phyloP scores from a whole-genome alignment of 192 early-diverging fungal species.

The Ramicandelaber brevisporus region DNA sequence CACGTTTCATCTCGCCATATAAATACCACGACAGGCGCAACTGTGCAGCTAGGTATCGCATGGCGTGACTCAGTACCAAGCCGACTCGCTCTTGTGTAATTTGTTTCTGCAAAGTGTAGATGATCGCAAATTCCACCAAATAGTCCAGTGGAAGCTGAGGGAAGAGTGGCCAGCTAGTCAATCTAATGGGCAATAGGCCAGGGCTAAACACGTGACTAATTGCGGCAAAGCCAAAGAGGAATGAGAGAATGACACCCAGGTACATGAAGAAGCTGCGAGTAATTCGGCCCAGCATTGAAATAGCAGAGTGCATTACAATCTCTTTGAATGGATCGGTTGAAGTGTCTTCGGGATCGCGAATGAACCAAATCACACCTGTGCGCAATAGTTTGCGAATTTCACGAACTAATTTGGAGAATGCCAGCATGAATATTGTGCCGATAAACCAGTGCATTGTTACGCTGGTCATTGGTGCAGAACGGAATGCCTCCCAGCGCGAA shows the following conservation, averaged over 20 bases:
- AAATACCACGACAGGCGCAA: no score
- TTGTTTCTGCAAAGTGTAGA: no score
- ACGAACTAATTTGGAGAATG: slow-evolving; percentile 70
- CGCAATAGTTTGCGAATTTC: slow-evolving; percentile 60
- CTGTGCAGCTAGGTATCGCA: no score
- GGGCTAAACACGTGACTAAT: slow-evolving; percentile 3
- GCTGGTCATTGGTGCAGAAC: slow-evolving; percentile 30
- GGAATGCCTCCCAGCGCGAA: slow-evolving; percentile 29
- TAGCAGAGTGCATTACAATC: slow-evolving; percentile 53
- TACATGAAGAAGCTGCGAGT: slow-evolving; percentile 65
- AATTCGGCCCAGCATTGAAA: slow-evolving; percentile 61
- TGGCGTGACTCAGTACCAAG: no score
- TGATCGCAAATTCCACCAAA: no score
- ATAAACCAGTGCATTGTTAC: slow-evolving; percentile 71
- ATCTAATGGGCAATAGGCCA: slow-evolving; percentile 1
- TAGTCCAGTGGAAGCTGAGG: slow-evolving; percentile 7
- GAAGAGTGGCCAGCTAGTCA: not conserved
- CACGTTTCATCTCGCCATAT: no score
- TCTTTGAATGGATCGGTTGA: slow-evolving; percentile 86
- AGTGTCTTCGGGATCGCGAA: slow-evolving; percentile 89
- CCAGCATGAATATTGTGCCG: slow-evolving; percentile 84
- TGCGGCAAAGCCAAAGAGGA: slow-evolving; percentile 36
- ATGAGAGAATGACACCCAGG: slow-evolving; percentile 37
- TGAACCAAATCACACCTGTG: slow-evolving; percentile 93
- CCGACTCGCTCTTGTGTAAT: no score